A percentile compares a stretch with the other conserved stretches of the same genome.
These are phyloP conservation scores for Leccinum imitatum DNA, from an alignment of 768 basidiomycete species.

Conservation along the genomic window DNA sequence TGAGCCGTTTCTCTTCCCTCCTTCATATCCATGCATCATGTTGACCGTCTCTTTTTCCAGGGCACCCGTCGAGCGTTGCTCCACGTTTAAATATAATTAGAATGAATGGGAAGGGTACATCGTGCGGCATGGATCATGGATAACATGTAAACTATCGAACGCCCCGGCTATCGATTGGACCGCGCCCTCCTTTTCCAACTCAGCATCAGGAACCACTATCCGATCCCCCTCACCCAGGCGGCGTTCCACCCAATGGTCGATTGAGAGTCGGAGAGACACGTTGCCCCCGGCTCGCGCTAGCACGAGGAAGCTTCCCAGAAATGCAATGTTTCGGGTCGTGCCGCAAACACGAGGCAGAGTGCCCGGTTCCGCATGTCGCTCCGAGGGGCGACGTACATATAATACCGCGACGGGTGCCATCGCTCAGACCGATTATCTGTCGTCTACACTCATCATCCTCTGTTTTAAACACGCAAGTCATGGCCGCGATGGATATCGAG, in stretches of 20 bases:
- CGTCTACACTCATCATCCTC: conserved; percentile 1
- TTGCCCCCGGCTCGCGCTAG: conserved; percentile 10
- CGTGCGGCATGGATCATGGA: not conserved
- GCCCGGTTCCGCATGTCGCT: conserved; percentile 27
- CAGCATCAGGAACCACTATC: not conserved
- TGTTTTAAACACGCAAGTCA: conserved; percentile 6
- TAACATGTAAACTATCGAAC: not conserved
- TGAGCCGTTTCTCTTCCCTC: conserved; percentile 17
- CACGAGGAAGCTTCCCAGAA: conserved; percentile 10
- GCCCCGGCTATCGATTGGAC: not conserved
- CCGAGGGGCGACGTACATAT: conserved; percentile 26
- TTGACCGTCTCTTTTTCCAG: conserved; percentile 16
- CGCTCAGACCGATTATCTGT: conserved; percentile 18
- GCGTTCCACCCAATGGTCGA: conserved; percentile 5
- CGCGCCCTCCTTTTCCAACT: not conserved
- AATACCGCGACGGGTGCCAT: conserved; percentile 17
- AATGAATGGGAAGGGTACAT: not conserved
- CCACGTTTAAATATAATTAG: not conserved
- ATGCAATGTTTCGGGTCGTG: conserved; percentile 11
- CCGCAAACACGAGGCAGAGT: conserved; percentile 31
- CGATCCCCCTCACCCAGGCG: conserved; percentile 2
- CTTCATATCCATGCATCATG: conserved; percentile 1
- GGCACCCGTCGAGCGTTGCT: not conserved
- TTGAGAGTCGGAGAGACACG: conserved; percentile 7
- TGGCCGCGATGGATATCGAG: conserved; percentile 32